phyloP scores from a whole-genome alignment of 495 filamentous ascomycete genomes.

The Penicillium atrosanguineum region DNA sequence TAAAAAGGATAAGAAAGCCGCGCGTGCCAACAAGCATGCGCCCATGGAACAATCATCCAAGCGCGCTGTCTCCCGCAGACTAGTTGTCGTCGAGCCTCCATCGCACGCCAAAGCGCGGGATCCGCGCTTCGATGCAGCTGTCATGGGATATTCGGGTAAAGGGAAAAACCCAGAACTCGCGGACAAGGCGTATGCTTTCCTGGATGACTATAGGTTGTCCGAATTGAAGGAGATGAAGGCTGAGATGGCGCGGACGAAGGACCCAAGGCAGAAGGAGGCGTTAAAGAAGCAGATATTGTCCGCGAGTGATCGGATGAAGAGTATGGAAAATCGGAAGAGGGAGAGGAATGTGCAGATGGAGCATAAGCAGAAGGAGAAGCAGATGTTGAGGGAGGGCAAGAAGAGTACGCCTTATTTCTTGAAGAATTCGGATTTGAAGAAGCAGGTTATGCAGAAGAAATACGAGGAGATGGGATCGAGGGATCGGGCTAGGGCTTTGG shows the following conservation, averaged over 20 bases:
- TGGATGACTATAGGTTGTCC: slow-evolving; percentile 75
- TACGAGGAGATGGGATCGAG: slow-evolving; percentile 76
- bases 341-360: slow-evolving; percentile 62
- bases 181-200: slow-evolving; percentile 74
- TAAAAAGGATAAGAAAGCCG: slow-evolving; percentile 32
- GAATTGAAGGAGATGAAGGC: slow-evolving; percentile 73
- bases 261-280: slow-evolving; percentile 56
- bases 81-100: slow-evolving; percentile 61
- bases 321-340: slow-evolving; percentile 63
- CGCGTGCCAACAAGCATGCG: slow-evolving; percentile 81
- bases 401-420: slow-evolving; percentile 87
- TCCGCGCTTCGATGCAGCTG: slow-evolving; percentile 77
- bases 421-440: slow-evolving; percentile 89
- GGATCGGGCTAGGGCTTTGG: slow-evolving; percentile 75
- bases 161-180: slow-evolving; percentile 45
- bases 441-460: slow-evolving; percentile 71
- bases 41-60: slow-evolving; percentile 79
- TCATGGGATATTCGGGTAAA: slow-evolving; percentile 31
- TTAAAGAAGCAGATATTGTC: slow-evolving; percentile 65
- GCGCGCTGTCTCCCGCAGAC: slow-evolving; percentile 73
- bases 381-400: slow-evolving; percentile 81
- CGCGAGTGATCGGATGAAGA: slow-evolving; percentile 67
- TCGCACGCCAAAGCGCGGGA: slow-evolving; percentile 57
- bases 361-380: slow-evolving; percentile 80
- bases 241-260: slow-evolving; percentile 64